Conservation (phyloP, 176 grass and related monocot species). For the Musa schizocarpa region DNA sequence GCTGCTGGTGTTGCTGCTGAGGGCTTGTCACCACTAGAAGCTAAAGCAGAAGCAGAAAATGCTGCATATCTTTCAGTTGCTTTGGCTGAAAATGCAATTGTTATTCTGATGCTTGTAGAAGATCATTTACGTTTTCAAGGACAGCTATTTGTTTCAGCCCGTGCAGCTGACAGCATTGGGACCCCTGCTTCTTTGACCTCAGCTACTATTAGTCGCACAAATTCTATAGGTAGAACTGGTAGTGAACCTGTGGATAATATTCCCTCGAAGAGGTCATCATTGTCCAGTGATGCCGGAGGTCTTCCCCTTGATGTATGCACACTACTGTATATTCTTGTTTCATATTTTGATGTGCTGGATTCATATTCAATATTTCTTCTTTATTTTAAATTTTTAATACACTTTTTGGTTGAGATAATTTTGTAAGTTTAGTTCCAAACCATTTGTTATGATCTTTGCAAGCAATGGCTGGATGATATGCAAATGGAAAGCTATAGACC, state of each 20-base stretch:
- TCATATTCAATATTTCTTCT: not conserved
- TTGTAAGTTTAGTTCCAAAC: not conserved
- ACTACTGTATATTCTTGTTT: constrained; percentile 7
- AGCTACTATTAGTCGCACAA: constrained; percentile 48
- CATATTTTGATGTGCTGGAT: constrained; percentile 3
- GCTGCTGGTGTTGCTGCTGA: constrained; percentile 98
- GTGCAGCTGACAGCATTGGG: constrained; percentile 29
- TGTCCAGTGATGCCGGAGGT: constrained; percentile 76
- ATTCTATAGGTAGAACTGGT: constrained; percentile 52
- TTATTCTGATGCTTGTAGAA: constrained; percentile 98
- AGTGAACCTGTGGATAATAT: constrained; percentile 40
- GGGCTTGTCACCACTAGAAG: constrained; percentile 80
- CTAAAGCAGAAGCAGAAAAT: constrained; percentile 90
- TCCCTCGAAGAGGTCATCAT: constrained; percentile 40
- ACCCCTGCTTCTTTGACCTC: constrained; percentile 43
- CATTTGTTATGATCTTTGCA: not conserved
- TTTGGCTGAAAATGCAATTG: constrained; percentile 88
- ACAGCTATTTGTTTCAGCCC: constrained; percentile 53
- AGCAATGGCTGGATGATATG: no score
- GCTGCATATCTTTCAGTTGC: constrained; percentile 95
- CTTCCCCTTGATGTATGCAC: constrained; percentile 89
- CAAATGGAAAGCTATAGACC: no score
- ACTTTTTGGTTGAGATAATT: not conserved
- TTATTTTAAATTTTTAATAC: not conserved
- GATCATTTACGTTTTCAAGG: constrained; percentile 93